phyloP scores from a whole-genome alignment of 805 yeast genomes.

The Zygosaccharomyces pseudorouxii region DNA sequence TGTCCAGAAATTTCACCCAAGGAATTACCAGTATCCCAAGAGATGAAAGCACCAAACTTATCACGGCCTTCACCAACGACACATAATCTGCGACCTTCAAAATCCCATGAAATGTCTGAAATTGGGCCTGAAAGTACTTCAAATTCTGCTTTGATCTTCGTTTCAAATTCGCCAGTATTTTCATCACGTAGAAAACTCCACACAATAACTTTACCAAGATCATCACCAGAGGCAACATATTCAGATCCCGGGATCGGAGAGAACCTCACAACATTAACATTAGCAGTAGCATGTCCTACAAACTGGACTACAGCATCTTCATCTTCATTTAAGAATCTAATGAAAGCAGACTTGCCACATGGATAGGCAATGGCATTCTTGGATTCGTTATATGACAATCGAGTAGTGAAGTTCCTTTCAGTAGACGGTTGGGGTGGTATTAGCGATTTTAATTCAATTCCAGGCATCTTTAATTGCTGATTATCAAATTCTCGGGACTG shows the following conservation, averaged over 20 bases:
- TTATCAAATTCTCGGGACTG: background rate
- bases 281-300: conserved; percentile 55
- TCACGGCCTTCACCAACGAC: conserved; percentile 96
- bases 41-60: conserved; percentile 84
- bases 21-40: conserved; percentile 94
- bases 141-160: conserved; percentile 71
- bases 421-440: conserved; percentile 83
- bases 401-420: conserved; percentile 59
- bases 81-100: conserved; percentile 76
- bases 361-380: conserved; percentile 75
- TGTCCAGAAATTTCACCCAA: conserved; percentile 96
- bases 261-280: conserved; percentile 80
- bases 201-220: conserved; percentile 78
- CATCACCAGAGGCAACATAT: conserved; percentile 90
- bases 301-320: conserved; percentile 54
- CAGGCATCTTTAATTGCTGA: conserved; percentile 15
- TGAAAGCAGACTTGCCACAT: conserved; percentile 70
- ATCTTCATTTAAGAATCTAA: conserved; percentile 54
- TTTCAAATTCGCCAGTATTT: conserved; percentile 41
- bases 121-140: conserved; percentile 76
- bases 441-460: conserved; percentile 30
- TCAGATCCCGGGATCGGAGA: conserved; percentile 71
- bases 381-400: conserved; percentile 66
- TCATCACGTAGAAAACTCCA: conserved; percentile 64
- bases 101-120: conserved; percentile 87